phyloP scores from a whole-genome alignment of 75 land plant species.

The Isoetes taiwanensis region DNA sequence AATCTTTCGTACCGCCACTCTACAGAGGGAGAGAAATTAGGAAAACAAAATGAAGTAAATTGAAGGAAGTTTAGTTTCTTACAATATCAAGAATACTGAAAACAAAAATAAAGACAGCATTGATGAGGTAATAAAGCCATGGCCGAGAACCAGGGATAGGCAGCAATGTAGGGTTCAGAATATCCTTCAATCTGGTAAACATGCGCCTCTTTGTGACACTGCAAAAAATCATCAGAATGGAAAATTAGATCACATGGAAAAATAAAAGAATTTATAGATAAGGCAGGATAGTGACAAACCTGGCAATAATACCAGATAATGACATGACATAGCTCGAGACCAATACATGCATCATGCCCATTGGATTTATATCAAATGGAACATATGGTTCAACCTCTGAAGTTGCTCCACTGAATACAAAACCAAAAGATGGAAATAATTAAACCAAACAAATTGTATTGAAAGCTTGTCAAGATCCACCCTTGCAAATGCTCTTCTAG shows the following conservation, averaged over 20 bases:
- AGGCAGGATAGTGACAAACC: constrained; percentile 26
- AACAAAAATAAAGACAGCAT: constrained; percentile 60
- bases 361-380: constrained; percentile 92
- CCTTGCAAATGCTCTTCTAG: too few relatives aligned
- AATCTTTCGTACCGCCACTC: constrained; percentile 35
- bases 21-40: not conserved
- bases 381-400: constrained; percentile 96
- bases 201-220: constrained; percentile 49
- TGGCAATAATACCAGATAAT: constrained; percentile 71
- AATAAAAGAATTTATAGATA: too few relatives aligned
- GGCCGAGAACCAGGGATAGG: constrained; percentile 66
- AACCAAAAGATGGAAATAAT: too few relatives aligned
- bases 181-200: constrained; percentile 52
- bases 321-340: constrained; percentile 81
- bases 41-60: too few relatives aligned
- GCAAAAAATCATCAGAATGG: constrained; percentile 19
- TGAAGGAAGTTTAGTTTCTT: too few relatives aligned
- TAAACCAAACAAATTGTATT: too few relatives aligned
- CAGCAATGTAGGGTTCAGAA: constrained; percentile 50
- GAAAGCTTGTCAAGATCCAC: too few relatives aligned
- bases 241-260: too few relatives aligned
- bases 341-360: constrained; percentile 92
- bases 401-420: constrained; percentile 39
- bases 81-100: constrained; percentile 97
- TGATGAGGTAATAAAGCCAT: constrained; percentile 62